Base-by-base conservation (phyloP, 2,329 filamentous ascomycete genomes). In the Epichloe uncinata region DNA sequence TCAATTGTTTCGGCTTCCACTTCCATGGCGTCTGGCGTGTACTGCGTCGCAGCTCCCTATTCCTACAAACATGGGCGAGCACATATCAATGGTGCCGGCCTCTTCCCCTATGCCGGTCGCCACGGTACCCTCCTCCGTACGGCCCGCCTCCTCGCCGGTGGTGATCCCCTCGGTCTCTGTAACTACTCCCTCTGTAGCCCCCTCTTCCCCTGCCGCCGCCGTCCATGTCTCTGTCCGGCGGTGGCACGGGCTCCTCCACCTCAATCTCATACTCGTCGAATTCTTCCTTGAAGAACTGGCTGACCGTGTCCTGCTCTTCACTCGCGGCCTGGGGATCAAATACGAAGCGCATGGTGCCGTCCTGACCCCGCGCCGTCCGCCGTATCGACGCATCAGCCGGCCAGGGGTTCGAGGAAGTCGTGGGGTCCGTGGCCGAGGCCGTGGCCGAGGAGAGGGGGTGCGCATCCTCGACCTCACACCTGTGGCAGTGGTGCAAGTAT, bases 271-370 rank as follows among this genome's bases (percentile, higher is more conserved):
- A 82, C 61, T 89, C 85, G 56, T 89, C 85, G 58, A 79, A 87
- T 60, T 88, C 84, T 42, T 84, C 78, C 41, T 77, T 79, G 61
- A 84, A 87, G 63, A 83, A 89, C 46, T 77, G 73, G 4, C 75
- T 74, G 2, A 90, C 84, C 12, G 76, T 73, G 12, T 75, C 74
- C 57, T 80, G 78, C 67, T 98, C 93, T 15, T 74, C 73, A 44
- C 77, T 75, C 2, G 89, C 89, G 46, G 84, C 78, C 49, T 84
- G 82, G 0, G 83, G 79, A 55, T 95, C 86, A 45, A 97, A 82
- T 66, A 96, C 87, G 64, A 95, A 97, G 6, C 93, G 79, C 56
- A 94, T 81, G 0, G 91, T 95, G 6, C 85, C 85, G 20, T 87
- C 84, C 58, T 75, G 65, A 61, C 72, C 57, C 66, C 71, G 54